Percentiles rank a stretch among this genome's conserved stretches.
Evolutionary conservation across 2,329 filamentous ascomycete species (phyloP).

Genomic region (Xylaria sp.): DNA sequence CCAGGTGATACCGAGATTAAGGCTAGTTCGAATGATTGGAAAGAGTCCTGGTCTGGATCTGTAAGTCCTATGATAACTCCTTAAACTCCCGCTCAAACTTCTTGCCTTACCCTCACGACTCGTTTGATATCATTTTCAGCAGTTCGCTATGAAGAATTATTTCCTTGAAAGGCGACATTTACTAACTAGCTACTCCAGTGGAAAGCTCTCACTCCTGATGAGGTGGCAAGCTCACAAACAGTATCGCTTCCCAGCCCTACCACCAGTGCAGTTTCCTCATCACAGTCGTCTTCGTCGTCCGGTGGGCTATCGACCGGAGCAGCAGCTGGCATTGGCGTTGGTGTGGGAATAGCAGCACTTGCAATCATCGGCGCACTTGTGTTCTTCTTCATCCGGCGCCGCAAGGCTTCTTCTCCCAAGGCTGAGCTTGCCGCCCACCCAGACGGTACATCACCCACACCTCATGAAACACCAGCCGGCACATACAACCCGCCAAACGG

Average conservation of each 20-base stretch:
- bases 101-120: not conserved
- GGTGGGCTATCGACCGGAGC: slow-evolving; percentile 48
- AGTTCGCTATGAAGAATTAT: not conserved
- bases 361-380: slow-evolving; percentile 40
- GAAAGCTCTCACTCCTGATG: slow-evolving; percentile 43
- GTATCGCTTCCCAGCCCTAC: slow-evolving; percentile 32
- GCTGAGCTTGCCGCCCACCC: slow-evolving; percentile 8
- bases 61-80: slow-evolving; percentile 20
- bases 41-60: slow-evolving; percentile 49
- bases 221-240: slow-evolving; percentile 35
- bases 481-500: slow-evolving; percentile 25
- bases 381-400: slow-evolving; percentile 47
- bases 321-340: slow-evolving; percentile 52
- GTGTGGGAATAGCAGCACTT: slow-evolving; percentile 45
- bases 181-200: slow-evolving; percentile 38
- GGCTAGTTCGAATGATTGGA: slow-evolving; percentile 49
- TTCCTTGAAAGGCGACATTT: not conserved
- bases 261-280: not conserved
- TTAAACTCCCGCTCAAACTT: not conserved
- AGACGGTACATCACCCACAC: slow-evolving; percentile 15
- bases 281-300: slow-evolving; percentile 9
- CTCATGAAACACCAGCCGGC: slow-evolving; percentile 28
- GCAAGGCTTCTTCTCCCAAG: slow-evolving; percentile 35
- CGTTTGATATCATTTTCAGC: not conserved
- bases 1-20: slow-evolving; percentile 39